Evolutionary conservation across 1,139 yeast genomes (phyloP).

Genomic region (Torulaspora globosa): DNA sequence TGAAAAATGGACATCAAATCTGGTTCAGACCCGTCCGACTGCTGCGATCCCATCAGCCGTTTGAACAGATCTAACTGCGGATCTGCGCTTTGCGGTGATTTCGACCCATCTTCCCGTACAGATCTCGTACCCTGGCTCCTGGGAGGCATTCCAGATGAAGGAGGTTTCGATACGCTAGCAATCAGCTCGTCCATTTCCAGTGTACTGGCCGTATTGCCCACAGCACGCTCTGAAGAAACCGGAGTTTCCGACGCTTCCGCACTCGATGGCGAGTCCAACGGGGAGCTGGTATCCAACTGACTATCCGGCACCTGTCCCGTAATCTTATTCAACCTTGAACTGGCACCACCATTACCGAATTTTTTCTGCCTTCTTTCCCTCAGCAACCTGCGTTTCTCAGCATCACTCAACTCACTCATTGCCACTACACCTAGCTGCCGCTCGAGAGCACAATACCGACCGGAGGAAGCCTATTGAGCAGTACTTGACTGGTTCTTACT

Average conservation of each 20-base stretch:
- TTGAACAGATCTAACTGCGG: conserved; percentile 28
- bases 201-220: conserved; percentile 15
- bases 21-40: conserved; percentile 23
- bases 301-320: conserved; percentile 41
- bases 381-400: conserved; percentile 57
- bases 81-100: conserved; percentile 5
- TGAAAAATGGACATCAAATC: conserved; percentile 33
- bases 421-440: neutral
- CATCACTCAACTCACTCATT: conserved; percentile 45
- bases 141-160: conserved; percentile 4
- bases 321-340: conserved; percentile 52
- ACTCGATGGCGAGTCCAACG: conserved; percentile 24
- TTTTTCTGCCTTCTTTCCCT: conserved; percentile 71
- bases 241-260: neutral
- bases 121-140: conserved; percentile 3
- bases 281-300: conserved; percentile 37
- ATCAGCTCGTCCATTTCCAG: conserved; percentile 22
- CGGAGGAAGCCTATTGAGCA: neutral
- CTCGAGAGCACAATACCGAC: neutral
- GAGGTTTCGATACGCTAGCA: conserved; percentile 17
- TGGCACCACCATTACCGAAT: conserved; percentile 55
- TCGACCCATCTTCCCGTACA: conserved; percentile 4
- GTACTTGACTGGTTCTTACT: neutral
- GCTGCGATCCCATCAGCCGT: conserved; percentile 22
- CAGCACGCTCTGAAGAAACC: conserved; percentile 3